phyloP scores from a whole-genome alignment of 2,329 filamentous ascomycete genomes.

The Apiospora hydei region DNA sequence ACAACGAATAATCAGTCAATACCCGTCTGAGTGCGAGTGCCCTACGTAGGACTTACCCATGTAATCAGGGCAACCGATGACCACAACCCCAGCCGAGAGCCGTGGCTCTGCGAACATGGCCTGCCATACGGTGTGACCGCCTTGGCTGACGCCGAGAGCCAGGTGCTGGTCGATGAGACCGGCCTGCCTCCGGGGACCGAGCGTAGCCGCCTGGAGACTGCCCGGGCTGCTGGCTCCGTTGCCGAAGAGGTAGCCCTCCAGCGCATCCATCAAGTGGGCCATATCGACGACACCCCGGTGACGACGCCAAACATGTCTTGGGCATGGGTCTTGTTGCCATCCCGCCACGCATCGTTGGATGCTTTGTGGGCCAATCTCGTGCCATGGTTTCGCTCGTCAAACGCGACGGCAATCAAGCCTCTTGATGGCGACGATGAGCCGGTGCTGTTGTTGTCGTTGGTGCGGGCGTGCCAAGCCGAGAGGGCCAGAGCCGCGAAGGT shows the following conservation, averaged over 20 bases:
- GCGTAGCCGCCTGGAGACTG: conserved; percentile 24
- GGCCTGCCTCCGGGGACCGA: conserved; percentile 26
- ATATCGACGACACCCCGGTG: conserved; percentile 79
- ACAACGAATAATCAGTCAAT: background rate
- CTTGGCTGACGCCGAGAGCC: conserved; percentile 83
- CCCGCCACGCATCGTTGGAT: conserved; percentile 80
- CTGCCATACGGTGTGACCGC: conserved; percentile 90
- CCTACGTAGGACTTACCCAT: conserved; percentile 56
- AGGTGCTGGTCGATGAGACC: conserved; percentile 68
- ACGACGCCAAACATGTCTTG: conserved; percentile 90
- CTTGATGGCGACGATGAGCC: conserved; percentile 31
- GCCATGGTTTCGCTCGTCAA: conserved; percentile 95
- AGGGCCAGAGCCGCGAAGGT: conserved; percentile 75
- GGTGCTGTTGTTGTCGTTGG: conserved; percentile 29
- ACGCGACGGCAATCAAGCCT: conserved; percentile 81
- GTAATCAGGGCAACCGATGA: conserved; percentile 93
- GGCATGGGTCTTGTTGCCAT: conserved; percentile 82
- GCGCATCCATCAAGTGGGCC: conserved; percentile 75
- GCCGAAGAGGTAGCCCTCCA: conserved; percentile 77
- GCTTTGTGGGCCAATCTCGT: conserved; percentile 69
- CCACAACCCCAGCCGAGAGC: conserved; percentile 77
- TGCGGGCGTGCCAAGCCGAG: conserved; percentile 55
- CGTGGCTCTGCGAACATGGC: conserved; percentile 79
- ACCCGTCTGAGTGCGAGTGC: background rate
- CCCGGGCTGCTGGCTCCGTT: conserved; percentile 35